Conservation (phyloP, 2,329 filamentous ascomycete genomes). For the Colletotrichum tabaci region DNA sequence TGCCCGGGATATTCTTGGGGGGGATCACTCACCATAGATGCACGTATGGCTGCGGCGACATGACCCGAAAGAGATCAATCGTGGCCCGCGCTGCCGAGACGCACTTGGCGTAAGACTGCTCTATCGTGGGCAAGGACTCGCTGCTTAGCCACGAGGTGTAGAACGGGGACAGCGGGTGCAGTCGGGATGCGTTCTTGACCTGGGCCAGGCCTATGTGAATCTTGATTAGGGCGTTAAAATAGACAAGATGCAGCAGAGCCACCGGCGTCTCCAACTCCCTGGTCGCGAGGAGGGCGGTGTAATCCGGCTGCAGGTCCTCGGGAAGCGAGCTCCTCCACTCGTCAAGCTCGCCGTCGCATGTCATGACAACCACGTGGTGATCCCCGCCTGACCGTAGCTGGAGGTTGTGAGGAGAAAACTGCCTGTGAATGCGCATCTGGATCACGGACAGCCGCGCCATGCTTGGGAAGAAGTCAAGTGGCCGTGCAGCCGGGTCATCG, state of each 20-base stretch:
- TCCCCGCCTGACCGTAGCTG: conserved; percentile 3
- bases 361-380: neutral
- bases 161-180: conserved; percentile 1
- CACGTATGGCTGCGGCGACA: conserved; percentile 25
- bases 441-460: conserved; percentile 26
- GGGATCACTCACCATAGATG: conserved; percentile 17
- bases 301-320: conserved; percentile 6
- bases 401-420: conserved; percentile 3
- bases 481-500: neutral
- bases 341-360: conserved; percentile 15
- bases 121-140: neutral
- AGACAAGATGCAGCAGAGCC: conserved; percentile 21
- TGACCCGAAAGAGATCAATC: conserved; percentile 18
- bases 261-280: conserved; percentile 12
- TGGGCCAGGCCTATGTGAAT: conserved; percentile 21
- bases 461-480: conserved; percentile 1
- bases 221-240: conserved; percentile 23
- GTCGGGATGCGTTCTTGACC: conserved; percentile 10
- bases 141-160: conserved; percentile 1
- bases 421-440: conserved; percentile 20
- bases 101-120: conserved; percentile 23
- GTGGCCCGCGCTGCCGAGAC: conserved; percentile 31
- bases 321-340: conserved; percentile 26
- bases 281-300: neutral
- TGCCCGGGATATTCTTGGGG: neutral